Base-by-base conservation (phyloP, 179 eudicot species). In the Dionaea muscipula region DNA sequence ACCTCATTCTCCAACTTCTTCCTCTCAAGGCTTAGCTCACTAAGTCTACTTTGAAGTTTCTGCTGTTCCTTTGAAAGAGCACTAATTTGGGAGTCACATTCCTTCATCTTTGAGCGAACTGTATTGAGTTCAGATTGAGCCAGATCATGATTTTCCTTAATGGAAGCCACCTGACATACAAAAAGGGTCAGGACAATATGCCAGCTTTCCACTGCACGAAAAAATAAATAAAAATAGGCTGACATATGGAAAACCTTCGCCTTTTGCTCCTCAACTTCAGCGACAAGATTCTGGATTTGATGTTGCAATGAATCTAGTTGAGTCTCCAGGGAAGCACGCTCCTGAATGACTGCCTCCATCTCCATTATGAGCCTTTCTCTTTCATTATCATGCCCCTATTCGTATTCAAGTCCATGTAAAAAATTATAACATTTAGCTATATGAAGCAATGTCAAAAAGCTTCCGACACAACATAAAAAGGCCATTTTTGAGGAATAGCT, bases 1-100 rank as follows among this genome's bases (percentile, higher is more conserved):
- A 93, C 99, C 85, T 93, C 99, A 71, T 93, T 93, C 64, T 93
- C 99, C 85, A 93, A 44, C 72, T 73, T 88, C 67, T 86, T 90
- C 72, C 74, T 82, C 66, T 93, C 96, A 46, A 93, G 74, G 50
- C 68, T 81, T 40, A 68, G 64, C 47, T 93, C 99, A 68, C 59
- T 81, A 52, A 87, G 64, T 62, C 67, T 93, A 45, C 56, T 75
- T 56, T 85, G 84, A 56, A 93, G 75, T 25, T 68, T 74, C 65
- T 85, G 77, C 66, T 93, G 96, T 69, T 82, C 81, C 72, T 72
- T 82, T 38, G 83, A 31, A 55, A 93, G 77, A 47, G 49, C 48
- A 67, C 68, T 72, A 62, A 91, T 93, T 72, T 88, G 83, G 16
- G 82, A 59, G 76, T 93, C 99, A 67, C 89, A 79, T 72, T 85